A percentile compares a stretch with the other conserved stretches of the same genome.
These are phyloP conservation scores for Tetrahymena malaccensis DNA, from an alignment of 73 alveolate genomes.

Conservation along the genomic window DNA sequence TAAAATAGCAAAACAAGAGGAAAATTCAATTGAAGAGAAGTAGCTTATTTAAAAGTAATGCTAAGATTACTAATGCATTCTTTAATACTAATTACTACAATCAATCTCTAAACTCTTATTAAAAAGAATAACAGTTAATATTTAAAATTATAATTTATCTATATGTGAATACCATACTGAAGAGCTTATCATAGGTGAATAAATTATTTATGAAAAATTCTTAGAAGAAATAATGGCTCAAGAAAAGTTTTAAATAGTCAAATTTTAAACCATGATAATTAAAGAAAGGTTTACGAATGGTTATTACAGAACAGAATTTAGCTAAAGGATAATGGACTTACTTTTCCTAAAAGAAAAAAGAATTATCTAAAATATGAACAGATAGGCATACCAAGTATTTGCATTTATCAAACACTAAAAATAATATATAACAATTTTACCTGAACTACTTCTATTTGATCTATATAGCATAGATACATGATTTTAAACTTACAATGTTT, in stretches of 20 bases:
- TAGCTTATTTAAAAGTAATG: not conserved
- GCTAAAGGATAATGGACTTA: too few relatives aligned
- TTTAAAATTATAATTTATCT: not conserved
- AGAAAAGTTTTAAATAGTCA: not conserved
- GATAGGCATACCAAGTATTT: not conserved
- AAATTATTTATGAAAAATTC: not conserved
- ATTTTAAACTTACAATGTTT: not conserved
- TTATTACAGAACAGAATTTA: not conserved
- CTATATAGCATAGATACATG: not conserved
- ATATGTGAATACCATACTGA: not conserved
- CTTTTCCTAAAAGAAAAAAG: not conserved
- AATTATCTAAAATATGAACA: not conserved
- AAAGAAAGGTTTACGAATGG: not conserved
- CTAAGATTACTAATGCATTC: not conserved
- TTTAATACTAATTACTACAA: not conserved
- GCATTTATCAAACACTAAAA: not conserved
- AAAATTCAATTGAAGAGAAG: not conserved
- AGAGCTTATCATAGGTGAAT: not conserved
- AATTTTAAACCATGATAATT: not conserved
- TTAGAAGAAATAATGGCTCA: not conserved
- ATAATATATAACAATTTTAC: not conserved
- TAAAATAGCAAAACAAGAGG: not conserved
- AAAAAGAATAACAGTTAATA: not conserved
- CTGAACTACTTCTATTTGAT: not conserved
- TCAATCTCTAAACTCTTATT: not conserved